Base-by-base conservation (phyloP, 306 rosid species). In the Cucurbita argyrosperma region DNA sequence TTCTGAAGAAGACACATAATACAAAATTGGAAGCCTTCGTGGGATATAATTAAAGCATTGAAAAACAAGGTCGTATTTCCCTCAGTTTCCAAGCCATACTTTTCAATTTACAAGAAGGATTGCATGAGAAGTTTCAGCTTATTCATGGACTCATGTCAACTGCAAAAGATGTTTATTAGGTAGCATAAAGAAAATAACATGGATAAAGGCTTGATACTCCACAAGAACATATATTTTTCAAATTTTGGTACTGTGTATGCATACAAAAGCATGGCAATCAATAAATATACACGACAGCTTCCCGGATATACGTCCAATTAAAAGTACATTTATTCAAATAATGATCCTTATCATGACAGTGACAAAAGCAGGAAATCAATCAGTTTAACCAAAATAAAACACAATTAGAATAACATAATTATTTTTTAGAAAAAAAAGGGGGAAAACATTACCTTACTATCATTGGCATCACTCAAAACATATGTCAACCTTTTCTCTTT, bases 401-500 rank as follows among this genome's bases (percentile, higher is more conserved):
- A 47, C 42, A 1, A 45, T 21, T 43, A 10, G 5, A 19, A 65
- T 42, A 60, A 30, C 30, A 50, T 50, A 50, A 51, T 52, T 0
- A 15, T 52, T 52, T 52, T 50, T 30, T 30, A 30, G 35, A 30
- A 30, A 21, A 21, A 10, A 57, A 23, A 57, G 11, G 1, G 61
- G 12, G 2, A 57, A 21, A 58, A 42, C 55, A 51, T 77, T 82
- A 95, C 99, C 96, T 91, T 95, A 58, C 82, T 76, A 79, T 91
- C 92, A 80, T 89, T 90, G 13, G 90, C 86, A 83, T 87, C 96
- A 76, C 79, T 85, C 92, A 95, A 87, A 72, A 87, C 96, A 30
- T 91, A 95, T 40, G 97, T 89, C 77, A 95, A 83, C 74, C 97
- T 85, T 89, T 91, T 95, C 89, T 91, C 97, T 81, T 91, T 95